Evolutionary conservation across 768 basidiomycete species (phyloP), one percentile per base, ranked within the genome.

Genomic region (Amylocystis lapponica): DNA sequence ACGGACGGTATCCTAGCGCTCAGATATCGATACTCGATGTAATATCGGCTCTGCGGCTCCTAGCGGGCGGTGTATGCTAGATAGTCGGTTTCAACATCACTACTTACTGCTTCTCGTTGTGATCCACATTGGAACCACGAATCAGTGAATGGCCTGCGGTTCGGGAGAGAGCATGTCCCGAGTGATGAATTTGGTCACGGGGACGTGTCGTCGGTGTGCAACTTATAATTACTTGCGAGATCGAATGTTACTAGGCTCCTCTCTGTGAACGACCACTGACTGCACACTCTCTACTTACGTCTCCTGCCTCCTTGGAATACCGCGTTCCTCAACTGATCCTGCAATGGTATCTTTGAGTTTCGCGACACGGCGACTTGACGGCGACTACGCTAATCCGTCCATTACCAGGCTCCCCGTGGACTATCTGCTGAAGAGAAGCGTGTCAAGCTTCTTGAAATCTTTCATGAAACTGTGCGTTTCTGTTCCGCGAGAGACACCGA

Each of bases 391-490:
- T 22, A n/a, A 14, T n/a, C 23, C 14, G 17, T 26, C 37, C 25
- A 26, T 25, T 5, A 11, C 21, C 33, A 83, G 85, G 83, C 85
- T 42, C 83, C 85, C 25, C 74, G 87, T 66, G 92, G 93, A 54
- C 70, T 97, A 27, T 92, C 89, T 19, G 78, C 74, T 5, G 90
- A 94, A 55, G 93, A 96, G 63, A 96, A 97, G 66, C 83, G 87
- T 56, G 72, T 81, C 46, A 91, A 86, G 60, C 63, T 97, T 42
- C 64, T 95, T 16, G 93, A 94, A 65, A 89, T 97, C 51, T 95
- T 97, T 56, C 91, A 93, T 55, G 93, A 97, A 63, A 83, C 84
- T 13, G 91, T 90, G 55, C 47, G 61, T 49, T n/a, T 0, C 10
- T 45, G 41, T 46, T 36, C 12, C 17, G 12, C 37, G 23, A 17